Percentiles rank a stretch among this genome's conserved stretches.
These are phyloP conservation scores for Sporothrix protearum DNA, from an alignment of 2,329 filamentous ascomycete species.

Conservation along the genomic window DNA sequence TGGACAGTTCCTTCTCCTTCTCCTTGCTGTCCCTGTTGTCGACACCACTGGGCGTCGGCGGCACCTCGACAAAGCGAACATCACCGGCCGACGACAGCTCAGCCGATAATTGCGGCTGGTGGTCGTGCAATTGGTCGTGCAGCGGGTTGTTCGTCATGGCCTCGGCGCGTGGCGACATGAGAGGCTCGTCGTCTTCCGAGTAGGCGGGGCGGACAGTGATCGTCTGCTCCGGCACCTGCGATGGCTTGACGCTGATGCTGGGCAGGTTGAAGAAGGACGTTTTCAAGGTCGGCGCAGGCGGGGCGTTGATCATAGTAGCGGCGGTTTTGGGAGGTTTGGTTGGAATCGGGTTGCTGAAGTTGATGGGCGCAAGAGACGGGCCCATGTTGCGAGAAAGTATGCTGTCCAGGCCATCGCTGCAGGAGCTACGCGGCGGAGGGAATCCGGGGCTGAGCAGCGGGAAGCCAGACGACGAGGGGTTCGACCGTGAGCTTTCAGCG, in stretches of 20 bases:
- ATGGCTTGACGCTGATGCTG: conserved; percentile 29
- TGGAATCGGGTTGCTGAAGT: not conserved
- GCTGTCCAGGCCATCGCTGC: conserved; percentile 24
- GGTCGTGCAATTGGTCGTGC: conserved; percentile 44
- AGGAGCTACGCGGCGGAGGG: conserved; percentile 18
- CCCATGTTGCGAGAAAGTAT: conserved; percentile 16
- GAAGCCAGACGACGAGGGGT: conserved; percentile 24
- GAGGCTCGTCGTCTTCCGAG: conserved; percentile 40
- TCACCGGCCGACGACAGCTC: conserved; percentile 33
- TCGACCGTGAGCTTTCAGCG: conserved; percentile 30
- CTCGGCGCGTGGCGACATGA: conserved; percentile 69
- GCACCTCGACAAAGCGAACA: conserved; percentile 52
- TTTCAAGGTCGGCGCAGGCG: not conserved
- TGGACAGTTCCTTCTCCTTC: not conserved
- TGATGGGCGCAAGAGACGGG: not conserved
- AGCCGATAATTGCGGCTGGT: conserved; percentile 26
- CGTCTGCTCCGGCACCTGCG: not conserved
- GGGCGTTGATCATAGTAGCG: conserved; percentile 27
- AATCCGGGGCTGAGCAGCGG: conserved; percentile 30
- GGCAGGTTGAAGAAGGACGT: conserved; percentile 18
- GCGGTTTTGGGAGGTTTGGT: not conserved
- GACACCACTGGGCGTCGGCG: conserved; percentile 44
- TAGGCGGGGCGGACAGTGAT: conserved; percentile 18
- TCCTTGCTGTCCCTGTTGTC: conserved; percentile 35
- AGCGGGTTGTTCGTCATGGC: conserved; percentile 69